Conservation (phyloP, 805 yeast species). For the Clavispora carvajalis region DNA sequence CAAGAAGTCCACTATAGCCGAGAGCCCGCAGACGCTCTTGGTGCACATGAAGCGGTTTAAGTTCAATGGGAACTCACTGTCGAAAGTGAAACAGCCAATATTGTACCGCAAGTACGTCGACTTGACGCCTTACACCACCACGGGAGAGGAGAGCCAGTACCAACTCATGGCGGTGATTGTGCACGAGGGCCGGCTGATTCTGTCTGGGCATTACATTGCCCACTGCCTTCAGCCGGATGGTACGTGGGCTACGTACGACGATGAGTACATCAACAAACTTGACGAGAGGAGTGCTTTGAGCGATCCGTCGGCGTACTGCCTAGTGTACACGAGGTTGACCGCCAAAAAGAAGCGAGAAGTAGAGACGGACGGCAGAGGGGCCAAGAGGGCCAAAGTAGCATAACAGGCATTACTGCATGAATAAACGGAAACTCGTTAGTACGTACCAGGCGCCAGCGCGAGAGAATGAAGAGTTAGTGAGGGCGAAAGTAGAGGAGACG, state of each 20-base stretch:
- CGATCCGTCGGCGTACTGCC: conserved; percentile 87
- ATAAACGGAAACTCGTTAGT: not conserved
- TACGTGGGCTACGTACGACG: conserved; percentile 91
- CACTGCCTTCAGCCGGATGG: conserved; percentile 91
- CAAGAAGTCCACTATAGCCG: conserved; percentile 66
- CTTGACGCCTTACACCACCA: conserved; percentile 49
- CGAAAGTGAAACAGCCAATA: conserved; percentile 84
- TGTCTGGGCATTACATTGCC: conserved; percentile 90
- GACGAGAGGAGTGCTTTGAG: conserved; percentile 68
- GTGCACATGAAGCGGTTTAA: conserved; percentile 89
- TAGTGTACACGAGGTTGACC: conserved; percentile 75
- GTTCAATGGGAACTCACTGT: conserved; percentile 72
- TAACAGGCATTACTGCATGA: conserved; percentile 1
- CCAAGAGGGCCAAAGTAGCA: conserved; percentile 3
- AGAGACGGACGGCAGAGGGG: not conserved
- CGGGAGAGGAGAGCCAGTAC: conserved; percentile 39
- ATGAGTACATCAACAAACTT: conserved; percentile 74
- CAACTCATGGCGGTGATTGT: conserved; percentile 79
- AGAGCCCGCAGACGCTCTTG: conserved; percentile 83
- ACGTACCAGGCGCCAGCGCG: not conserved
- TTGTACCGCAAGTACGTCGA: conserved; percentile 75
- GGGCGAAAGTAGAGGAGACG: not conserved
- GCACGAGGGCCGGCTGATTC: conserved; percentile 89
- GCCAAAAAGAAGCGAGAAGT: conserved; percentile 34
- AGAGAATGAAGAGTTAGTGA: not conserved